phyloP scores from a whole-genome alignment of 1,139 yeast genomes.

The Debaryomycetaceae sp. region DNA sequence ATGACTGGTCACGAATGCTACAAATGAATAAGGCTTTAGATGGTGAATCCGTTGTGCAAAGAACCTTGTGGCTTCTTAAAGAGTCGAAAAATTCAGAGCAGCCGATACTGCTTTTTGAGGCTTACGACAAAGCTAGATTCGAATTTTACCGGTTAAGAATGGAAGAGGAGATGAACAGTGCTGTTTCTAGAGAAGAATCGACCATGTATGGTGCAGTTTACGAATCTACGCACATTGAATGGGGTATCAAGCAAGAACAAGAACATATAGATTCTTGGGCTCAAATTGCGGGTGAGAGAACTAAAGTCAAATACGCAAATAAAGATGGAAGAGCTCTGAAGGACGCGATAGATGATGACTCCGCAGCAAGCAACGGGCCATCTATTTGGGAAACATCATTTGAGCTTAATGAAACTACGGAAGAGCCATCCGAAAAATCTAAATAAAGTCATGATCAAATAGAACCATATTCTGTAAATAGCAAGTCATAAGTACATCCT shows the following conservation, averaged over 20 bases:
- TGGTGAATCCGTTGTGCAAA: slow-evolving; percentile 92
- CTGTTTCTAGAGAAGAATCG: slow-evolving; percentile 80
- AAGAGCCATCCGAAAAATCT: slow-evolving; percentile 3
- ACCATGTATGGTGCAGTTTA: slow-evolving; percentile 80
- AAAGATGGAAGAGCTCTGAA: slow-evolving; percentile 29
- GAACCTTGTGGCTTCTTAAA: slow-evolving; percentile 70
- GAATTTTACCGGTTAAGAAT: slow-evolving; percentile 87
- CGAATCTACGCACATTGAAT: slow-evolving; percentile 57
- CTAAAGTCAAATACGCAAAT: slow-evolving; percentile 47
- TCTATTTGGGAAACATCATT: slow-evolving; percentile 30
- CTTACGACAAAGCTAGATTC: slow-evolving; percentile 81
- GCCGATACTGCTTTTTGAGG: slow-evolving; percentile 41
- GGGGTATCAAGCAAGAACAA: slow-evolving; percentile 73
- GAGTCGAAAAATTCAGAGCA: slow-evolving; percentile 23
- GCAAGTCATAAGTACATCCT: neutral
- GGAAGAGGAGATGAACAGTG: slow-evolving; percentile 73
- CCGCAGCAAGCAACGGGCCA: slow-evolving; percentile 15
- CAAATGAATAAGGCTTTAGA: slow-evolving; percentile 75
- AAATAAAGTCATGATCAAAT: neutral
- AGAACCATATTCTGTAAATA: neutral
- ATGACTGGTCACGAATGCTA: slow-evolving; percentile 76
- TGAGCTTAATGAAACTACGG: slow-evolving; percentile 8
- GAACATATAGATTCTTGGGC: slow-evolving; percentile 71
- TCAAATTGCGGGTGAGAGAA: slow-evolving; percentile 58
- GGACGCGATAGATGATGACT: slow-evolving; percentile 24